Conservation (phyloP, 140 eudicot species). For the Cichorium intybus region DNA sequence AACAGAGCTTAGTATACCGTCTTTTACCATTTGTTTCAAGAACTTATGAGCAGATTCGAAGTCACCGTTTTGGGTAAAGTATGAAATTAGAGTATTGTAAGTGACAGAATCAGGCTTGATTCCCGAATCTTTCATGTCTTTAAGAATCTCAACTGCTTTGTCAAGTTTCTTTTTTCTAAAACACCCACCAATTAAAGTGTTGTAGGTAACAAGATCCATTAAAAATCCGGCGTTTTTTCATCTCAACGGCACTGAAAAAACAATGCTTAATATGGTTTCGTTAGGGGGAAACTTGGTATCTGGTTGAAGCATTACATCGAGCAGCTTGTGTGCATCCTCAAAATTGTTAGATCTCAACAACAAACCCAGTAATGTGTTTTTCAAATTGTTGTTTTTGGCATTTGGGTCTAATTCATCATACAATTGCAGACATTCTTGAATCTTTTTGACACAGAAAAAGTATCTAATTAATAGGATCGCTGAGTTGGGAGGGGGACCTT, state of each 20-base stretch:
- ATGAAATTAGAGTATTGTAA: slow-evolving; percentile 72
- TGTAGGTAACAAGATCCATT: slow-evolving; percentile 62
- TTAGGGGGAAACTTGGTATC: slow-evolving; percentile 22
- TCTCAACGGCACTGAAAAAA: slow-evolving; percentile 39
- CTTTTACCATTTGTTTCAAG: slow-evolving; percentile 57
- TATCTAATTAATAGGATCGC: slow-evolving; percentile 41
- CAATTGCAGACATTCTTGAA: slow-evolving; percentile 34
- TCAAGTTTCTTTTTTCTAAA: slow-evolving; percentile 64
- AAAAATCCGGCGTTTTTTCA: slow-evolving; percentile 55
- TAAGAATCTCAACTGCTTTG: slow-evolving; percentile 56
- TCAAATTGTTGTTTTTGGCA: too few relatives aligned
- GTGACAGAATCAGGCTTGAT: slow-evolving; percentile 64
- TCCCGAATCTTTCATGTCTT: slow-evolving; percentile 61
- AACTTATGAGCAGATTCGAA: slow-evolving; percentile 51
- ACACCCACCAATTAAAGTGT: slow-evolving; percentile 70
- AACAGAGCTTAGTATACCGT: too few relatives aligned
- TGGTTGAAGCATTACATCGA: too few relatives aligned
- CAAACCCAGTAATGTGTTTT: too few relatives aligned
- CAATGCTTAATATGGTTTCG: slow-evolving; percentile 30
- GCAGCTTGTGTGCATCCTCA: too few relatives aligned
- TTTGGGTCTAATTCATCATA: slow-evolving; percentile 38
- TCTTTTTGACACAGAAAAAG: slow-evolving; percentile 39
- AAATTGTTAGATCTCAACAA: too few relatives aligned
- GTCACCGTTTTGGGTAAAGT: slow-evolving; percentile 56
- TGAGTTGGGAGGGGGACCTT: slow-evolving; percentile 37